Percentiles rank a stretch among this genome's conserved stretches.
phyloP scores from a whole-genome alignment of 2,329 filamentous ascomycete species.

The Penicillium sp. region DNA sequence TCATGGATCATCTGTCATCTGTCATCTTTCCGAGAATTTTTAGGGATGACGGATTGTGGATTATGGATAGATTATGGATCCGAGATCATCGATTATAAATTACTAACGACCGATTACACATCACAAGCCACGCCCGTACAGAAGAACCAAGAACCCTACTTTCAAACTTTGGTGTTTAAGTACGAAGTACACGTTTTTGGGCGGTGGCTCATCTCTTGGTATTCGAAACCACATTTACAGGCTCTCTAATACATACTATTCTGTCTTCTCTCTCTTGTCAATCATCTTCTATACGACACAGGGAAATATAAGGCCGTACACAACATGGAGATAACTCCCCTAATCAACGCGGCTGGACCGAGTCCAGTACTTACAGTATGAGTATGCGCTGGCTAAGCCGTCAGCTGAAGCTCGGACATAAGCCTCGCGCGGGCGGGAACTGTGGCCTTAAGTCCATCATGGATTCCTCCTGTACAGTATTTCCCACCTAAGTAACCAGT shows the following conservation, averaged over 20 bases:
- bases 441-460: conserved; percentile 9
- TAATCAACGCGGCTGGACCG: neutral
- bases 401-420: conserved; percentile 14
- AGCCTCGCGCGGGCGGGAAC: neutral
- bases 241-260: too few relatives aligned
- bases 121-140: neutral
- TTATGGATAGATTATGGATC: conserved; percentile 3
- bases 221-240: neutral
- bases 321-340: neutral
- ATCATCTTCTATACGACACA: neutral
- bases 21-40: conserved; percentile 6
- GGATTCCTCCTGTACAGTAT: too few relatives aligned
- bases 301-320: neutral
- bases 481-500: neutral
- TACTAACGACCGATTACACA: conserved; percentile 6
- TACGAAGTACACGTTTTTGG: neutral
- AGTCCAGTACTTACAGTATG: neutral
- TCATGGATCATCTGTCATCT: neutral
- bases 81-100: conserved; percentile 9
- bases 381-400: neutral
- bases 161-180: too few relatives aligned
- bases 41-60: neutral
- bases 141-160: too few relatives aligned
- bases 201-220: conserved; percentile 5
- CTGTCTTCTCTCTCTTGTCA: neutral